These are phyloP conservation scores for Starmerella tilneyi DNA, from an alignment of 805 yeast species.

Conservation along the genomic window DNA sequence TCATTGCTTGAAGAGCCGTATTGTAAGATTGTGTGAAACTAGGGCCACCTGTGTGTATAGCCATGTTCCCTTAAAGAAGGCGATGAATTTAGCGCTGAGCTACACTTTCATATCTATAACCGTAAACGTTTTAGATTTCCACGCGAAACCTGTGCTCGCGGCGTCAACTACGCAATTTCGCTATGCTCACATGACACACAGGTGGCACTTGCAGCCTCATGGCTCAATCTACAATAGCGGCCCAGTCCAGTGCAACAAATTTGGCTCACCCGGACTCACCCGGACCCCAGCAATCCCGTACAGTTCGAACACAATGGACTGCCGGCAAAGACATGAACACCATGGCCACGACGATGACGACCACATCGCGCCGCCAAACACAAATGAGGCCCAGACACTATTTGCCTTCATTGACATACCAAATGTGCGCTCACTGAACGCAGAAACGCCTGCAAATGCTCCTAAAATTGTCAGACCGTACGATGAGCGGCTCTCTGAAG, in stretches of 20 bases:
- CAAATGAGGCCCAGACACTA: conserved; percentile 52
- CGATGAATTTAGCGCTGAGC: too few relatives aligned
- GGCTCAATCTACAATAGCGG: too few relatives aligned
- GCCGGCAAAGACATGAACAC: conserved; percentile 28
- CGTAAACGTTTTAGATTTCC: too few relatives aligned
- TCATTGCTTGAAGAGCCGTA: too few relatives aligned
- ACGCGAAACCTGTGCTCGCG: background rate
- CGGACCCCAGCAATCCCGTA: background rate
- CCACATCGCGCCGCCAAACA: conserved; percentile 62
- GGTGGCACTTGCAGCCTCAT: too few relatives aligned
- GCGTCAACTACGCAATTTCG: background rate
- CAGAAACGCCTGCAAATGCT: conserved; percentile 44
- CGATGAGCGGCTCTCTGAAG: conserved; percentile 39
- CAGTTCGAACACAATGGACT: conserved; percentile 20
- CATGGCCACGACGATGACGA: conserved; percentile 29
- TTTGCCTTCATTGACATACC: conserved; percentile 49
- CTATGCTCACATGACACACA: conserved; percentile 2
- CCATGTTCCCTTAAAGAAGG: too few relatives aligned
- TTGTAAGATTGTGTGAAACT: too few relatives aligned
- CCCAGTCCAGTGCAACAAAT: too few relatives aligned
- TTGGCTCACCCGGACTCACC: too few relatives aligned
- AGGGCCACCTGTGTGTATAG: too few relatives aligned
- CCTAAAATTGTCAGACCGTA: conserved; percentile 43
- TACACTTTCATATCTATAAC: too few relatives aligned
- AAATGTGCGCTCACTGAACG: conserved; percentile 54